Evolutionary conservation across 1,284 basidiomycete genomes (phyloP).

Genomic region (Pseudozyma hubeiensis): DNA sequence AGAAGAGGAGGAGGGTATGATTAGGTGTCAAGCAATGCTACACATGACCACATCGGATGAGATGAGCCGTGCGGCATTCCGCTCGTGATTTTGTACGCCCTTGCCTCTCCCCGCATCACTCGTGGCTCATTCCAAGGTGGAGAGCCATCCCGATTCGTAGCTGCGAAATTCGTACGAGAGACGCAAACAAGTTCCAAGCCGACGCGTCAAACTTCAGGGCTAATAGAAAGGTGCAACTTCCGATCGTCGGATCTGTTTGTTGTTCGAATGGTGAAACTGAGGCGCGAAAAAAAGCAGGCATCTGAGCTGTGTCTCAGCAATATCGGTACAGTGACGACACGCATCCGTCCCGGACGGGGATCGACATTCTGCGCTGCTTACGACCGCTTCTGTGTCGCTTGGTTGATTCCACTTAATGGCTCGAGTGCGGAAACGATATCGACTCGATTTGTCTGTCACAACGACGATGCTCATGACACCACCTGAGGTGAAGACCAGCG

Average conservation of each 20-base stretch:
- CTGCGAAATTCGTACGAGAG: not conserved
- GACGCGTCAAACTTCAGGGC: not conserved
- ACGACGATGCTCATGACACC: no score
- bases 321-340: constrained; percentile 24
- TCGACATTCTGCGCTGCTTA: constrained; percentile 11
- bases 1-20: no score
- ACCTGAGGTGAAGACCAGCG: no score
- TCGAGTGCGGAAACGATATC: no score
- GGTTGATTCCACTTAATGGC: no score
- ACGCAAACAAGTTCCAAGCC: not conserved
- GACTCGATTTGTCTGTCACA: no score
- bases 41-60: not conserved
- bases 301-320: not conserved
- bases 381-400: not conserved
- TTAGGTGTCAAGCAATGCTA: not conserved
- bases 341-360: constrained; percentile 13
- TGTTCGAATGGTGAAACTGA: no score
- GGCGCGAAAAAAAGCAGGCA: not conserved
- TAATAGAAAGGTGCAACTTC: constrained; percentile 6
- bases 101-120: no score
- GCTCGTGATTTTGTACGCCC: no score
- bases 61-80: not conserved
- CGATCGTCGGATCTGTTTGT: constrained; percentile 18
- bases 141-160: not conserved
- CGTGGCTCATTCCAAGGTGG: not conserved